Evolutionary conservation across 768 basidiomycete species (phyloP), one percentile per base, ranked within the genome.

Genomic region (Lentinus brumalis): DNA sequence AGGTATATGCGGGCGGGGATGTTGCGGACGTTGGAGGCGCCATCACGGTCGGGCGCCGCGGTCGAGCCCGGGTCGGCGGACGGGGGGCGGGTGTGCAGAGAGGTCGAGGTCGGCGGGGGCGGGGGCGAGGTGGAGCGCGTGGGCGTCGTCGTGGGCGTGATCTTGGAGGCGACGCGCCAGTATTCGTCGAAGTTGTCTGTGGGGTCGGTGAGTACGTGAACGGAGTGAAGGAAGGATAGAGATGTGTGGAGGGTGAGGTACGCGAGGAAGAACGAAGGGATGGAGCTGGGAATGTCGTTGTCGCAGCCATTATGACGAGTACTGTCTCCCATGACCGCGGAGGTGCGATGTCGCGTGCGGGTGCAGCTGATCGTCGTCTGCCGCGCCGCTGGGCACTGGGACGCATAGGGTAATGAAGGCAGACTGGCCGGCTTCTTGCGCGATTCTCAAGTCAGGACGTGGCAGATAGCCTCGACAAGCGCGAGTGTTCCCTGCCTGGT

Each of bases 121-220:
- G 75, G 75, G 3, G 82, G 82, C 2, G 88, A 88, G 62, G 79
- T 79, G 8, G 86, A 77, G 21, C 88, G 83, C 39, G 81, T 76
- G 4, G 85, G 79, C 5, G 86, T 78, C 1, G 88, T 91, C 2
- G 92, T 85, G 3, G 97, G 97, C 30, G 93, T 88, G 47, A 98
- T 84, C 69, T 96, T 95, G n/a, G 90, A 85, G 3, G 94, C 94
- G 64, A 98, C 91, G 30, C 92, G 85, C 89, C 94, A 96, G 70
- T 91, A 97, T 62, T 94, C 87, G 68, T 98, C 95, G 69, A 95
- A 98, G 73, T 95, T 96, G 76, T 96, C 97, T 98, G 72, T 26
- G 57, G 49, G 57, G 56, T 56, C 59, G 53, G 39, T 42, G 40
- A 14, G 18, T 31, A 44, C 16, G 3, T 38, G 32, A 35, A 10